Conservation (phyloP, 345 rosid genomes). For the Syzygium jambos region DNA sequence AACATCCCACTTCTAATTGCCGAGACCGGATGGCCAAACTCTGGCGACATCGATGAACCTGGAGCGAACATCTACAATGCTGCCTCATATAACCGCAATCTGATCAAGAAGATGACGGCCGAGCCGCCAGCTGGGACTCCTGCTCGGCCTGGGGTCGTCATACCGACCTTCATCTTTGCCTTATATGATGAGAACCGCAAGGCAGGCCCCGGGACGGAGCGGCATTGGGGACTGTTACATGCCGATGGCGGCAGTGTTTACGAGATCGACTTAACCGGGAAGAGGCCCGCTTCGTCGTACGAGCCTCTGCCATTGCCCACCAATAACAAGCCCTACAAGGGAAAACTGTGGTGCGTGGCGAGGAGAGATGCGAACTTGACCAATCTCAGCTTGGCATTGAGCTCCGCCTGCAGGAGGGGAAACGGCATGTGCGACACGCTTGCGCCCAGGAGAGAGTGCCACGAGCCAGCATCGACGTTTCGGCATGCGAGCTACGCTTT, state of each 20-base stretch:
- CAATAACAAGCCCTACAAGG: constrained; percentile 43
- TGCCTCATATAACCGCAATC: constrained; percentile 66
- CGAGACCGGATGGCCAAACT: constrained; percentile 84
- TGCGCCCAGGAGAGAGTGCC: constrained; percentile 46
- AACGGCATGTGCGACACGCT: constrained; percentile 46
- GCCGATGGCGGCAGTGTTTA: constrained; percentile 37
- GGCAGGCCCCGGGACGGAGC: constrained; percentile 63
- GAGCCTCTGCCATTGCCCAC: constrained; percentile 30
- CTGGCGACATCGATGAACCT: constrained; percentile 54
- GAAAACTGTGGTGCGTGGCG: constrained; percentile 62
- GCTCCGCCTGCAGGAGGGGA: constrained; percentile 35
- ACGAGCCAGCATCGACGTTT: constrained; percentile 34
- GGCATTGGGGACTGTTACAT: constrained; percentile 65
- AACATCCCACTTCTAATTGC: constrained; percentile 42
- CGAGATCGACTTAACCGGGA: constrained; percentile 51
- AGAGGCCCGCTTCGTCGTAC: constrained; percentile 9
- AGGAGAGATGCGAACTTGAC: constrained; percentile 23
- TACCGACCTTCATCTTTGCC: constrained; percentile 61
- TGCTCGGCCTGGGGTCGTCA: constrained; percentile 42
- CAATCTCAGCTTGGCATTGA: constrained; percentile 27
- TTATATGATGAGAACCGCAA: constrained; percentile 62
- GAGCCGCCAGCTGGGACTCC: constrained; percentile 59
- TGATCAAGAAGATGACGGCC: constrained; percentile 36
- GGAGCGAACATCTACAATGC: constrained; percentile 70
- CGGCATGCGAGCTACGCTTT: constrained; percentile 76